Conservation (phyloP, 306 rosid species). For the Dryas octopetala region DNA sequence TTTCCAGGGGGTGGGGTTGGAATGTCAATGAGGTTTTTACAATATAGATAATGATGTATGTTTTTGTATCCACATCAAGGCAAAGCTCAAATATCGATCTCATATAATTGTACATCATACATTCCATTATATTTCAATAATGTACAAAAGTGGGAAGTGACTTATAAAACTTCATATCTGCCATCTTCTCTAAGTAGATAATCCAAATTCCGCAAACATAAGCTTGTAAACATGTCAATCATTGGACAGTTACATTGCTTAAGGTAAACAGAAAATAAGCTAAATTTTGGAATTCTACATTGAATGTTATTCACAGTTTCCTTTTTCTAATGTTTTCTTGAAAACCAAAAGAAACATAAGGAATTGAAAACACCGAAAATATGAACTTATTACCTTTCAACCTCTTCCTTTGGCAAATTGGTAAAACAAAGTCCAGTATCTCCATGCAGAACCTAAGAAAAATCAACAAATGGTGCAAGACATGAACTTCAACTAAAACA, state of each 20-base stretch:
- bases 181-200: background rate
- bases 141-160: background rate
- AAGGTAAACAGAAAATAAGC: no score
- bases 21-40: background rate
- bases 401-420: constrained; percentile 71
- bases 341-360: background rate
- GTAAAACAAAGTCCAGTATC: constrained; percentile 81
- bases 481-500: background rate
- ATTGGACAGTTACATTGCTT: no score
- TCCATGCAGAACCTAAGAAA: constrained; percentile 69
- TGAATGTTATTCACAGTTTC: background rate
- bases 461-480: background rate
- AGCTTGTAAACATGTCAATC: background rate
- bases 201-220: background rate
- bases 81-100: background rate
- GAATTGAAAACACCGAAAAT: background rate
- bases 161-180: background rate
- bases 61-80: background rate
- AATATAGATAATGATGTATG: background rate
- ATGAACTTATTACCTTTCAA: constrained; percentile 55
- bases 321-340: background rate
- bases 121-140: background rate
- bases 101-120: background rate
- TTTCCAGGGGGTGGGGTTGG: background rate
- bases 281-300: background rate